Base-by-base conservation (phyloP, 306 rosid genomes). In the Vicia villosa region DNA sequence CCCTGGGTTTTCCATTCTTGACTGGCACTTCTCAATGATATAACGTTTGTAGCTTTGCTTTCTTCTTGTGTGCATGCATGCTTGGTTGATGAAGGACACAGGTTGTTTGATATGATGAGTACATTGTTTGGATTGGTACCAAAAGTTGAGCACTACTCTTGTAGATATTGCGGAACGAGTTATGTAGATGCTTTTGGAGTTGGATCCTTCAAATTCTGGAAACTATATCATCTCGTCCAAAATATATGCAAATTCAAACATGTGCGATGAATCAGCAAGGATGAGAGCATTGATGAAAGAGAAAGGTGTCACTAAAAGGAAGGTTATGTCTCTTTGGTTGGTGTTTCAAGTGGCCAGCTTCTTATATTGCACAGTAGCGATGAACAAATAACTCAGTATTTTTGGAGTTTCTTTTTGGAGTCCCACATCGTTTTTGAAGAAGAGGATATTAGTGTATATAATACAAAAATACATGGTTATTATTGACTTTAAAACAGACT, bases 61-160 rank as follows among this genome's bases (percentile, higher is more conserved):
- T 93, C 98, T 69, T 96, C 98, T 7, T 93, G 98, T 51, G 97
- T 93, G 20, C 98, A 93, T 74, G 96, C 42, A 38, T 97, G 96
- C 68, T 69, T 93, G 52, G 89, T 93, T 10, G 80, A 78, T 20
- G 90, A 90, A 57, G 97, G 97, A 17, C 83, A 82, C 58, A 73
- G 72, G 66, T 81, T 90, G 51, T 93, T 93, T 79, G 73, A 86
- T 72, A 73, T 76, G 85, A 88, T 93, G 97, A 74, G 85, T 66
- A 71, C 86, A 5, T 75, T 84, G 50, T 93, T 85, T 66, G 85
- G 91, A 49, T 74, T 90, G 76, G 79, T 89, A 20, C 96, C 98
- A 0, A 90, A 87, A 83, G 74, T 93, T n/a, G 98, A 93, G 86
- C 98, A 93, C 49, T 86, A 85, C 80, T 90, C 98, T 78, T 93